Evolutionary conservation across 2,329 filamentous ascomycete species (phyloP).

Genomic region (Seiridium cupressi): DNA sequence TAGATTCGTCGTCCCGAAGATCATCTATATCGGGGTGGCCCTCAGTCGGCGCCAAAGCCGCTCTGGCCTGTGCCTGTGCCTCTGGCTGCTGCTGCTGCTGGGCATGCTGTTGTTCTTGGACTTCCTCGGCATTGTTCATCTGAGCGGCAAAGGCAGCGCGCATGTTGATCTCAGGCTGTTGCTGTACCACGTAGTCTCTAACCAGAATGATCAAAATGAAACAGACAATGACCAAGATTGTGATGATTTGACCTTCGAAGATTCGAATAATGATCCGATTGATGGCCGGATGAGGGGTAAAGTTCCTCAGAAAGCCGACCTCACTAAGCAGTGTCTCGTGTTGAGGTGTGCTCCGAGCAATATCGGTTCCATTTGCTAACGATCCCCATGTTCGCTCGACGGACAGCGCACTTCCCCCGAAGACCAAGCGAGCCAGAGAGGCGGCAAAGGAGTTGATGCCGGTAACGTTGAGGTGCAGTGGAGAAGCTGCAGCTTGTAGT

Average conservation of each 20-base stretch:
- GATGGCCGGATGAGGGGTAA: slow-evolving; percentile 67
- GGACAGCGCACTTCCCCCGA: neutral
- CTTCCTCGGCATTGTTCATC: slow-evolving; percentile 26
- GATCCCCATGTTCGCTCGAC: neutral
- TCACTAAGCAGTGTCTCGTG: slow-evolving; percentile 51
- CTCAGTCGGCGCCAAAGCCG: slow-evolving; percentile 8
- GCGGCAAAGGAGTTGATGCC: slow-evolving; percentile 5
- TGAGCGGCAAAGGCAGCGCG: slow-evolving; percentile 60
- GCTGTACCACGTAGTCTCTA: slow-evolving; percentile 95
- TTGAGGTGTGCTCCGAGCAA: neutral
- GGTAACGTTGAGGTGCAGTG: neutral
- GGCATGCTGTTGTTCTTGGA: neutral
- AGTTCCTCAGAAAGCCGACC: slow-evolving; percentile 53
- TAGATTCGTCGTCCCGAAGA: slow-evolving; percentile 9
- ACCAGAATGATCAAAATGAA: slow-evolving; percentile 98
- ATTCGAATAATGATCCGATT: slow-evolving; percentile 81
- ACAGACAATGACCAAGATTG: slow-evolving; percentile 82
- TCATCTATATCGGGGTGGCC: slow-evolving; percentile 2
- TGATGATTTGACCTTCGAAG: slow-evolving; percentile 92
- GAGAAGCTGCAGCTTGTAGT: neutral
- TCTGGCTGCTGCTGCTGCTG: neutral
- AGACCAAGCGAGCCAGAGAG: slow-evolving; percentile 6
- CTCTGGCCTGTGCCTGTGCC: slow-evolving; percentile 2
- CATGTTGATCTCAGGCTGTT: slow-evolving; percentile 90
- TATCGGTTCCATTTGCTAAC: slow-evolving; percentile 15